Conservation (phyloP, 2,329 filamentous ascomycete genomes). For the Pestalotiopsis sp. region DNA sequence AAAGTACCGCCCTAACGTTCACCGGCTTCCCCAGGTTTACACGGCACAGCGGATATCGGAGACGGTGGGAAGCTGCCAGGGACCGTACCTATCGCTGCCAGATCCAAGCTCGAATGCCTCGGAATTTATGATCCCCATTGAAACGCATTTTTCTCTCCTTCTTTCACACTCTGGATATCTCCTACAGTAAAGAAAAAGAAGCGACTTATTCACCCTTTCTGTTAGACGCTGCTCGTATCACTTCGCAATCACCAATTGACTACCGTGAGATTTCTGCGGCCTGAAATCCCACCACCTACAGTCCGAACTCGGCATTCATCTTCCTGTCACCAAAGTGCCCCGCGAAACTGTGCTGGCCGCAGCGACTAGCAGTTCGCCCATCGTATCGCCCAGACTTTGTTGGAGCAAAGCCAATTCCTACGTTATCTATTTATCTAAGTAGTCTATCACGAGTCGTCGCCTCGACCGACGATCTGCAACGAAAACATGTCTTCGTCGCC, state of each 20-base stretch:
- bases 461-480: background rate
- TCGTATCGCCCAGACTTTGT: background rate
- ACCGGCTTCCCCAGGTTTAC: background rate
- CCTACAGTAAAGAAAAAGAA: background rate
- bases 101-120: background rate
- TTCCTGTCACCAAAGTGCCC: background rate
- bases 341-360: constrained; percentile 8
- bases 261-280: background rate
- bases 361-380: background rate
- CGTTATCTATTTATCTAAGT: background rate
- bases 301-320: background rate
- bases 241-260: background rate
- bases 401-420: background rate
- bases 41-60: constrained; percentile 3
- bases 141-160: background rate
- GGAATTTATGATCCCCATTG: background rate
- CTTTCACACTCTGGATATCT: background rate
- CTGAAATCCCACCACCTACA: background rate
- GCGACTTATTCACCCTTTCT: background rate
- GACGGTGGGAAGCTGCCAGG: constrained; percentile 6
- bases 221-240: background rate
- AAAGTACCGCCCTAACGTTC: background rate
- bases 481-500: constrained; percentile 16
- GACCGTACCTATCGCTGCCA: background rate
- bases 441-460: background rate